Conservation (phyloP, 768 basidiomycete species). For the Russula dissimulans region DNA sequence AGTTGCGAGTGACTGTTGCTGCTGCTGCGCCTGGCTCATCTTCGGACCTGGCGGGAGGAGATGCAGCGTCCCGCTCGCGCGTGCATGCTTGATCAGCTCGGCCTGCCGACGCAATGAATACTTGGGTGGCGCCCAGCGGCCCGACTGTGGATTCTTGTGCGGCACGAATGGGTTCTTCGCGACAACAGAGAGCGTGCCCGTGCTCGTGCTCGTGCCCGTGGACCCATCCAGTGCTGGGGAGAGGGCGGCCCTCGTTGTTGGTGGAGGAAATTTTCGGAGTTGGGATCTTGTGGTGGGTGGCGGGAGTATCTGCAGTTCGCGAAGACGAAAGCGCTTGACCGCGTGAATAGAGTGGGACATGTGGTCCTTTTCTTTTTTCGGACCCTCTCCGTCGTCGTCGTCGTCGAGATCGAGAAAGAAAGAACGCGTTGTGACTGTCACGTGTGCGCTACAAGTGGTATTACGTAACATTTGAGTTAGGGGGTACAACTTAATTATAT, state of each 20-base stretch:
- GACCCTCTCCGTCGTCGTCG: too few relatives aligned
- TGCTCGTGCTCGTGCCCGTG: too few relatives aligned
- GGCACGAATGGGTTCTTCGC: slow-evolving; percentile 61
- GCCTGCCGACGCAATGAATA: slow-evolving; percentile 73
- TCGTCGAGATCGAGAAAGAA: too few relatives aligned
- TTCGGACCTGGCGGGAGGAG: slow-evolving; percentile 67
- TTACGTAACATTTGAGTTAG: too few relatives aligned
- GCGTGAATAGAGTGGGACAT: slow-evolving; percentile 25
- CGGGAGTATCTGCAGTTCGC: slow-evolving; percentile 27
- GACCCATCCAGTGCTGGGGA: too few relatives aligned
- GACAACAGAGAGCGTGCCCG: too few relatives aligned
- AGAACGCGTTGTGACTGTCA: too few relatives aligned
- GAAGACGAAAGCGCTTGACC: slow-evolving; percentile 38
- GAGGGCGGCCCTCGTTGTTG: slow-evolving; percentile 8
- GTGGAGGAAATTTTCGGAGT: too few relatives aligned
- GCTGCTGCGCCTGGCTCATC: slow-evolving; percentile 26
- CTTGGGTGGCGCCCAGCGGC: slow-evolving; percentile 58
- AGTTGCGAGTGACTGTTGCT: background rate
- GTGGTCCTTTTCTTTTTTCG: too few relatives aligned
- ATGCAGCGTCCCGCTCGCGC: slow-evolving; percentile 40
- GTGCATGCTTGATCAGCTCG: slow-evolving; percentile 67
- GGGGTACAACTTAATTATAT: too few relatives aligned
- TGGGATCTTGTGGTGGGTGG: too few relatives aligned
- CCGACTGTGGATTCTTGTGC: slow-evolving; percentile 45
- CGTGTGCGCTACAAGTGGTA: too few relatives aligned